Conservation (phyloP, 2,329 filamentous ascomycete genomes). For the Chaetomiaceae sp. region DNA sequence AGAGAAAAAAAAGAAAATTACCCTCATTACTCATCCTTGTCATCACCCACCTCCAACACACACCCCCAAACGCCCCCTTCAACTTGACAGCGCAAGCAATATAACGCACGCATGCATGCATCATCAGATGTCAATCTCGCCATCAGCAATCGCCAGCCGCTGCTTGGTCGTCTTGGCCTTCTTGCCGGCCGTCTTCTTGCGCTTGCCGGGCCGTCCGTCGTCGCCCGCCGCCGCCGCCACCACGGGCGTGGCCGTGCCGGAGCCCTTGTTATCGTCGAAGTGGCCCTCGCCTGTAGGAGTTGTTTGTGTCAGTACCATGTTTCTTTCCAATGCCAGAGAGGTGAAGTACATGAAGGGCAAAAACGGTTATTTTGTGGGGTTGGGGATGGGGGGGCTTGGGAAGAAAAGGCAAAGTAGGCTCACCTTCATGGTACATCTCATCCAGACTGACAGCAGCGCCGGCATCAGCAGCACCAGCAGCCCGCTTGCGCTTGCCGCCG, state of each 20-base stretch:
- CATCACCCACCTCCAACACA: too few relatives aligned
- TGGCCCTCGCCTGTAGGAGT: constrained; percentile 74
- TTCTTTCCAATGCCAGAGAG: too few relatives aligned
- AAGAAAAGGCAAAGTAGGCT: constrained; percentile 36
- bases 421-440: constrained; percentile 99
- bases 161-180: constrained; percentile 67
- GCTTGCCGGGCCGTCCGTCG: constrained; percentile 50
- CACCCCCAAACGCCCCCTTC: too few relatives aligned
- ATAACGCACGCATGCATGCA: neutral
- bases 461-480: neutral
- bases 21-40: too few relatives aligned
- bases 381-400: too few relatives aligned
- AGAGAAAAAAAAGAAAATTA: too few relatives aligned
- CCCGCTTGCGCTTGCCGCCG: constrained; percentile 50
- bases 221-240: constrained; percentile 63
- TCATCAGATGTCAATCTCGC: constrained; percentile 38
- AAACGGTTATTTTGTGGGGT: too few relatives aligned
- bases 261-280: constrained; percentile 87
- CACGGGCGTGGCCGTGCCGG: constrained; percentile 72
- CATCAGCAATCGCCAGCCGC: constrained; percentile 63
- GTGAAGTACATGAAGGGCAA: neutral
- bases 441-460: constrained; percentile 63
- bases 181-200: constrained; percentile 46
- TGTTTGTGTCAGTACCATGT: neutral
- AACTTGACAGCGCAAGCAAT: neutral